A percentile compares a stretch with the other conserved stretches of the same genome.
These are phyloP conservation scores for Malbranchea zuffiana DNA, from an alignment of 2,329 filamentous ascomycete genomes.

Conservation along the genomic window DNA sequence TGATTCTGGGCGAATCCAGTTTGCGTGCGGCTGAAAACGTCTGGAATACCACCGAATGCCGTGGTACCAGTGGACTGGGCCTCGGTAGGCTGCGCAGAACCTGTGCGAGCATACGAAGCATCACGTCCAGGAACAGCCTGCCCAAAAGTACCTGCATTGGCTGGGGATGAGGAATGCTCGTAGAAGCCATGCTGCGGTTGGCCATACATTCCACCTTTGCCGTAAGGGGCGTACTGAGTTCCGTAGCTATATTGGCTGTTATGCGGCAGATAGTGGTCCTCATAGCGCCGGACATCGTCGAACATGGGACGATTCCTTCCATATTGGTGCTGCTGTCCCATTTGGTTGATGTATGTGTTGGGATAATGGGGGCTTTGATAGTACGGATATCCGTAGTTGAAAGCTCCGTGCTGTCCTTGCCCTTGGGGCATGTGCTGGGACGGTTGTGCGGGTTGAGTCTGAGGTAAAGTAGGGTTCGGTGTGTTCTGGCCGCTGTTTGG, in stretches of 20 bases:
- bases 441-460: conserved; percentile 45
- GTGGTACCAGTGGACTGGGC: conserved; percentile 40
- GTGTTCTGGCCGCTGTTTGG: conserved; percentile 81
- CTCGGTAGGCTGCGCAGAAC: conserved; percentile 46
- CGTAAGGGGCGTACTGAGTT: conserved; percentile 43
- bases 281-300: conserved; percentile 40
- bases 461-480: conserved; percentile 62
- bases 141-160: conserved; percentile 42
- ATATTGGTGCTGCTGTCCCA: conserved; percentile 35
- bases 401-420: conserved; percentile 44
- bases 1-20: conserved; percentile 48
- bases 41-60: conserved; percentile 44
- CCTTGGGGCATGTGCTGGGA: conserved; percentile 41
- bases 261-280: conserved; percentile 39
- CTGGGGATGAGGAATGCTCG: conserved; percentile 55
- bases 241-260: conserved; percentile 45
- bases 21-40: conserved; percentile 49
- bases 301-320: conserved; percentile 41
- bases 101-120: conserved; percentile 50
- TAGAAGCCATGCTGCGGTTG: conserved; percentile 54
- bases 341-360: conserved; percentile 48
- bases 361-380: conserved; percentile 53
- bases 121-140: conserved; percentile 40
- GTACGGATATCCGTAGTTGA: conserved; percentile 51
- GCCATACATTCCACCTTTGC: conserved; percentile 51